Evolutionary conservation across 2,329 filamentous ascomycete genomes (phyloP), one percentile per base, ranked within the genome.

Genomic region (Colletotrichum tropicicola): DNA sequence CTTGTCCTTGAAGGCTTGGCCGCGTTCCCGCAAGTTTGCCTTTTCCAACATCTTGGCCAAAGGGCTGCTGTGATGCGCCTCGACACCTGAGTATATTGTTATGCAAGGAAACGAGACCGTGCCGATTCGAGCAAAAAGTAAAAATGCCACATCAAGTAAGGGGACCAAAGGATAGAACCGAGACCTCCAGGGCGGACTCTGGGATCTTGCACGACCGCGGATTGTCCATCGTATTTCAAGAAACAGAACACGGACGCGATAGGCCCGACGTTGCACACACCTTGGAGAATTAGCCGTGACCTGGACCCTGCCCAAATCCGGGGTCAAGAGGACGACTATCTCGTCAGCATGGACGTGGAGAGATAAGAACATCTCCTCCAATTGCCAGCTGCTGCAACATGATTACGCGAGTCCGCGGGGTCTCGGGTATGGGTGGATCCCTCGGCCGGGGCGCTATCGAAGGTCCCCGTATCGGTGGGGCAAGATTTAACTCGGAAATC

Each of bases 1-100:
- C 23, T 59, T 59, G 4, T 53, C 47, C 21, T 53, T 45, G 25
- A 39, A 35, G 23, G 47, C 47, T 19, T 47, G 56, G 37, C 43
- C 37, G 32, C 37, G 56, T 9, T 37, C 45, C 27, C 56, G 47
- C 19, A 59, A 10, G 19, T 15, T 21, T 4, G 32, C 32, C 6
- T 15, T n/a, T 15, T 35, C 32, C 12, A 35, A 9, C 6, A 27
- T 39, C 32, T 30, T 23, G 12, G 12, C 12, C 32, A 6, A 15
- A 5, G 32, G n/a, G 13, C 12, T 13, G 12, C 12, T 35, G 12
- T 5, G n/a, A 15, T 12, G 13, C 32, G 13, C 3, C 30, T 9
- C 30, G 30, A 12, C 30, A 35, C 13, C 10, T 35, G n/a, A 15
- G 7, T 12, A 35, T 35, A 35, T 15, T 35, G 32, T 6, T 35